A percentile compares a stretch with the other conserved stretches of the same genome.
Evolutionary conservation across 2,329 filamentous ascomycete genomes (phyloP).

Genomic region (Sclerotinia glacialis): DNA sequence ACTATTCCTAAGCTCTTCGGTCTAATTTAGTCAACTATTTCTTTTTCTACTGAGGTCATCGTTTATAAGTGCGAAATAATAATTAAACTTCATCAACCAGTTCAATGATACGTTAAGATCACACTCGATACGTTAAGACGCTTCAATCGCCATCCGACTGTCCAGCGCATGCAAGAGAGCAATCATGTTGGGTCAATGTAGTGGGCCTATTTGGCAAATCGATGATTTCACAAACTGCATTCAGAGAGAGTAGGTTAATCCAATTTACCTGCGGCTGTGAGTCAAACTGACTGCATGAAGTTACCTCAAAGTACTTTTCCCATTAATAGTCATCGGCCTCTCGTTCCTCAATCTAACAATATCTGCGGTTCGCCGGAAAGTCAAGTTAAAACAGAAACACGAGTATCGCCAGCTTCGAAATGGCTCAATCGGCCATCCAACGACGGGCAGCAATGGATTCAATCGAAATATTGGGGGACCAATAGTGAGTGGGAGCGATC

Average conservation of each 20-base stretch:
- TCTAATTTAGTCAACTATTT: neutral
- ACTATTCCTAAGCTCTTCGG: neutral
- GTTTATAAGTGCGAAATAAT: conserved; percentile 1
- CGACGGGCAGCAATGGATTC: conserved; percentile 29
- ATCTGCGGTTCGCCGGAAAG: conserved; percentile 54
- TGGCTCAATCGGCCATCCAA: conserved; percentile 41
- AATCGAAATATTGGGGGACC: conserved; percentile 1
- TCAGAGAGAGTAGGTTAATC: conserved; percentile 62
- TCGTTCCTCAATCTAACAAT: conserved; percentile 67
- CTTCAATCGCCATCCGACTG: neutral
- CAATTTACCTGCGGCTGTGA: too few relatives aligned
- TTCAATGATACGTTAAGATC: conserved; percentile 13
- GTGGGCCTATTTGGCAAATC: conserved; percentile 50
- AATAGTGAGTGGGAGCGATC: conserved; percentile 34
- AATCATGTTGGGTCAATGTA: conserved; percentile 35
- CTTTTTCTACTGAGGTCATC: neutral
- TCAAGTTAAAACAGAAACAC: conserved; percentile 50
- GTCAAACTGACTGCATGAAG: conserved; percentile 44
- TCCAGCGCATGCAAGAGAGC: neutral
- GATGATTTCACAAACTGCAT: conserved; percentile 65
- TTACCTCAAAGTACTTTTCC: conserved; percentile 77
- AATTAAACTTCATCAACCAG: neutral
- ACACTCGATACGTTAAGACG: neutral
- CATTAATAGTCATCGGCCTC: conserved; percentile 64
- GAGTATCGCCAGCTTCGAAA: conserved; percentile 58